phyloP scores from a whole-genome alignment of 768 basidiomycete species.

The Termitomyces sp. region DNA sequence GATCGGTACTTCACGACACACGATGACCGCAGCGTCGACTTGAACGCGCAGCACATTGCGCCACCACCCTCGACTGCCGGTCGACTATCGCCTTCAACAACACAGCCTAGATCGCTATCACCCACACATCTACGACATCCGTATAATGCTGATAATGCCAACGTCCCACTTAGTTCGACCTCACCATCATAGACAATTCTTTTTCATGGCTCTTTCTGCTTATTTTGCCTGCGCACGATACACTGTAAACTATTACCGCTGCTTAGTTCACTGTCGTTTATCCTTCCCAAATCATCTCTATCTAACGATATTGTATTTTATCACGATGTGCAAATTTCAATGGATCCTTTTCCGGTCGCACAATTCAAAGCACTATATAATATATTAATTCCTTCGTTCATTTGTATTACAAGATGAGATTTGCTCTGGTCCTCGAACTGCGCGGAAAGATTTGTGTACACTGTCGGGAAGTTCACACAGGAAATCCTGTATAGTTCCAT shows the following conservation, averaged over 20 bases:
- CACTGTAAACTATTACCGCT: slow-evolving; percentile 4
- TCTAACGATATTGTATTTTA: slow-evolving; percentile 7
- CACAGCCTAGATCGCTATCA: neutral
- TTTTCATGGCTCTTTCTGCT: neutral
- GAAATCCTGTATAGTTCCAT: neutral
- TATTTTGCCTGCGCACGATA: neutral
- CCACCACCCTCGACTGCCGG: neutral
- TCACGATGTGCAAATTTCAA: neutral
- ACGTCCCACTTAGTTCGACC: neutral
- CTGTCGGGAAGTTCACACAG: neutral
- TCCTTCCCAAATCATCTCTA: neutral
- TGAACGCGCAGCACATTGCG: neutral
- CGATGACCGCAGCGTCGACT: slow-evolving; percentile 12
- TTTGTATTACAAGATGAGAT: neutral
- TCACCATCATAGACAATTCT: neutral
- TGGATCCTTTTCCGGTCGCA: neutral
- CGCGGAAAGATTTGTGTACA: neutral
- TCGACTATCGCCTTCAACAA: neutral
- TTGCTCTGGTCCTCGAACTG: neutral
- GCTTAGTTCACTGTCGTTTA: neutral
- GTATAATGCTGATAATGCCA: neutral
- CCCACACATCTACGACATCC: slow-evolving; percentile 3
- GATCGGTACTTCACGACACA: slow-evolving; percentile 62
- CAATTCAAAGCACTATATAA: neutral
- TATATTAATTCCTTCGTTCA: neutral